Conservation (phyloP, 2,329 filamentous ascomycete genomes). For the Apiospora pterosperma region DNA sequence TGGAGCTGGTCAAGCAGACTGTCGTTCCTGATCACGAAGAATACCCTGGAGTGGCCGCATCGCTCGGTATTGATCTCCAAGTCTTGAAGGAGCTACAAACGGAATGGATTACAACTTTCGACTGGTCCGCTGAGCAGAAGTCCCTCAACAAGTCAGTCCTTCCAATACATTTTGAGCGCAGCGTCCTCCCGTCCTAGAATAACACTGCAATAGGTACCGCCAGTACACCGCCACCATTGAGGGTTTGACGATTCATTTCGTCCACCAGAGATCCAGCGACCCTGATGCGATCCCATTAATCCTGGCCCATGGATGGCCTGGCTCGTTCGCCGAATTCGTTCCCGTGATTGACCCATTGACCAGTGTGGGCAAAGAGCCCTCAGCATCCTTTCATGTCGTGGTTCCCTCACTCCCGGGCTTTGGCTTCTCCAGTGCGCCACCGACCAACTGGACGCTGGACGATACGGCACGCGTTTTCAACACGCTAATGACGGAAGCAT, state of each 20-base stretch:
- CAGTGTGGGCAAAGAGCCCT: constrained; percentile 11
- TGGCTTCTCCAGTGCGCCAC: constrained; percentile 29
- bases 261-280: constrained; percentile 11
- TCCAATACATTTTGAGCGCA: too few relatives aligned
- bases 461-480: constrained; percentile 35
- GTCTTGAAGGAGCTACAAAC: too few relatives aligned
- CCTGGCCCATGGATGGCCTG: constrained; percentile 41
- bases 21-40: too few relatives aligned
- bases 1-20: too few relatives aligned
- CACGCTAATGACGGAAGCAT: constrained; percentile 30
- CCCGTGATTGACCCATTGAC: constrained; percentile 33
- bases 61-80: too few relatives aligned
- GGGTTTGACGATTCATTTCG: constrained; percentile 17
- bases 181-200: too few relatives aligned
- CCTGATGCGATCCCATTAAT: constrained; percentile 35
- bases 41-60: too few relatives aligned
- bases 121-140: constrained; percentile 14
- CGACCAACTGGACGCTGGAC: constrained; percentile 29
- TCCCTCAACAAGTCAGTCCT: too few relatives aligned
- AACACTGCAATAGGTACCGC: too few relatives aligned
- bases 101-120: constrained; percentile 10
- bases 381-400: constrained; percentile 31
- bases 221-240: constrained; percentile 14
- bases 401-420: constrained; percentile 37
- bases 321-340: constrained; percentile 40